Percentiles rank a stretch among this genome's conserved stretches.
Evolutionary conservation across 129 eudicot species (phyloP).

Genomic region (Saussurea involucrata): DNA sequence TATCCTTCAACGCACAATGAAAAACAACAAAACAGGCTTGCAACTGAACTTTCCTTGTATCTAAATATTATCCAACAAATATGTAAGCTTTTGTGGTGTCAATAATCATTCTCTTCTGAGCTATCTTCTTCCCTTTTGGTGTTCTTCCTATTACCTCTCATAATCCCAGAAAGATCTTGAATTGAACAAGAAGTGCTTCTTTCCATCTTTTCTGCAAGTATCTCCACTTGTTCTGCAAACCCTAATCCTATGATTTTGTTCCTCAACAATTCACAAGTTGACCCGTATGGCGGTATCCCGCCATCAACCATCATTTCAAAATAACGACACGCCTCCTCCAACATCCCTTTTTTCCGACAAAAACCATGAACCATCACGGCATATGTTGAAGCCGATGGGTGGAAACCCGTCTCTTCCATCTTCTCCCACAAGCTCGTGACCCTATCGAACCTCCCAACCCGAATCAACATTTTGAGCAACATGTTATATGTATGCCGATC

Average conservation of each 20-base stretch:
- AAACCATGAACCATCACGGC: conserved; percentile 92
- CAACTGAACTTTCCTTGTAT: no score
- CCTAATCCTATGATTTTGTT: conserved; percentile 65
- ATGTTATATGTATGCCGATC: conserved; percentile 82
- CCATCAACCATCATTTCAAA: conserved; percentile 96
- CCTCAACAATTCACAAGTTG: conserved; percentile 76
- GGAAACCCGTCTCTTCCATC: conserved; percentile 65
- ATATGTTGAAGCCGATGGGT: conserved; percentile 76
- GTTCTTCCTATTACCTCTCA: conserved; percentile 58
- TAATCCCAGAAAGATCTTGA: conserved; percentile 49
- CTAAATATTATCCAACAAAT: not conserved
- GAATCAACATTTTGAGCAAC: conserved; percentile 82
- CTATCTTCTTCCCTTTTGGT: conserved; percentile 37
- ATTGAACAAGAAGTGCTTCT: conserved; percentile 71
- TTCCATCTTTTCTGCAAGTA: conserved; percentile 87
- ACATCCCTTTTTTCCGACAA: conserved; percentile 73
- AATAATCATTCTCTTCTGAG: conserved; percentile 55
- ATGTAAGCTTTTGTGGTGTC: not conserved
- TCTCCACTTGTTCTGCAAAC: conserved; percentile 50
- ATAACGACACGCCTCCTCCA: conserved; percentile 74
- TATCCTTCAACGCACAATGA: no score
- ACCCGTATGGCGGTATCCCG: conserved; percentile 73
- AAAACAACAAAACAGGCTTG: no score
- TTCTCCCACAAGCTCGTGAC: conserved; percentile 57
- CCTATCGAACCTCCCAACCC: conserved; percentile 71